Evolutionary conservation across 140 eudicot species (phyloP), one percentile per base, ranked within the genome.

Genomic region (Oenanthe javanica): DNA sequence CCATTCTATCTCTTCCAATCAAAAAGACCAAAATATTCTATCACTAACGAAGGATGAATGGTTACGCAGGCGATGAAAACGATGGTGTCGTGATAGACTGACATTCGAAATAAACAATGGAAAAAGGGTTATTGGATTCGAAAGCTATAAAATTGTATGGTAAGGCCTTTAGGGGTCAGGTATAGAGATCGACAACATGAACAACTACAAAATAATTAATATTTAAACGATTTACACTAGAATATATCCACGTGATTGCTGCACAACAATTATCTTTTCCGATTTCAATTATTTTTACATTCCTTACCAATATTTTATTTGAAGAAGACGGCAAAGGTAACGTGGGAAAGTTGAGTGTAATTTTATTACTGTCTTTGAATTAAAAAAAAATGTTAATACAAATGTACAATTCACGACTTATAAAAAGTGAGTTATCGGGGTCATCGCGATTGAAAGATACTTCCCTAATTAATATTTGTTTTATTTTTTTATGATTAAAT

Each of bases 211-310:
- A 67, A 9, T 46, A 23, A 21, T n/a, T 59, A 43, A 67, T 64
- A n/a, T 9, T 79, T 46, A 47, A 45, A 46, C 63, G 21, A 6
- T 45, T 15, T 48, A 31, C 36, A 31, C 36, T 31, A 74, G 9
- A 78, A 9, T 55, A 31, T 69, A n/a, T 47, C 76, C 82, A 67
- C 82, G 77, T 79, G 82, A 79, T 79, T 67, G 49, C 82, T 67
- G 76, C 82, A 27, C 82, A 46, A 79, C 61, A 1, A 40, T 50
- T 27, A 31, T 64, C 43, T 21, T 43, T 67, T 57, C 23, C 57
- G 42, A 36, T 4, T 14, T 31, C 51, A 21, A 43, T 45, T 42
- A n/a, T 36, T 78, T 67, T 43, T 78, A 78, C 21, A 4, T 16
- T 78, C 46, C 21, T 19, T 3, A 6, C n/a, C 18, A 4, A 1